phyloP scores from a whole-genome alignment of 2,329 filamentous ascomycete genomes.

The Penicillium polonicum region DNA sequence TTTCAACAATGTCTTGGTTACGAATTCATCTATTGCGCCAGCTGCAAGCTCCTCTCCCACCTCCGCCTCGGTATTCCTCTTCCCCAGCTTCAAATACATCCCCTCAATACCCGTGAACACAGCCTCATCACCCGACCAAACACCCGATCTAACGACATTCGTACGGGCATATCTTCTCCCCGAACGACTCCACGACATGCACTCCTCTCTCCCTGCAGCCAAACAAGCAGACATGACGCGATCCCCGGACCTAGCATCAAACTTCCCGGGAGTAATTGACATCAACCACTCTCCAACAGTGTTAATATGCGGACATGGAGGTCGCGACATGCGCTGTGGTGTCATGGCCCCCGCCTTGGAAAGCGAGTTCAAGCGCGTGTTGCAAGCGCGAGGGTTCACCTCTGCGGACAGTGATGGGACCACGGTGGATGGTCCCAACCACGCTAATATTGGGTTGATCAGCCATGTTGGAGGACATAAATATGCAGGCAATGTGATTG shows the following conservation, averaged over 20 bases:
- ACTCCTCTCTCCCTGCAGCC: slow-evolving; percentile 31
- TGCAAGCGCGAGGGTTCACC: slow-evolving; percentile 33
- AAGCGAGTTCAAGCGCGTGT: slow-evolving; percentile 61
- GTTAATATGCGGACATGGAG: slow-evolving; percentile 83
- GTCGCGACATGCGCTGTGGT: slow-evolving; percentile 79
- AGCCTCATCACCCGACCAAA: slow-evolving; percentile 39
- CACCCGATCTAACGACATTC: slow-evolving; percentile 45
- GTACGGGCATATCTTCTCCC: slow-evolving; percentile 44
- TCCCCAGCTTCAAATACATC: slow-evolving; percentile 81
- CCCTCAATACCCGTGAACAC: slow-evolving; percentile 65
- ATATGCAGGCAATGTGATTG: slow-evolving; percentile 88
- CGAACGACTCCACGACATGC: slow-evolving; percentile 33
- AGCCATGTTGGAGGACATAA: slow-evolving; percentile 94
- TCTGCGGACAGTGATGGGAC: slow-evolving; percentile 19
- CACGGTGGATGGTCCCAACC: slow-evolving; percentile 29
- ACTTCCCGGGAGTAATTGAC: slow-evolving; percentile 62
- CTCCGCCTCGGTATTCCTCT: slow-evolving; percentile 65
- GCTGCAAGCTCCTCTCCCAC: slow-evolving; percentile 30
- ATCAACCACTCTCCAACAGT: slow-evolving; percentile 60
- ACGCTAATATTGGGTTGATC: slow-evolving; percentile 51
- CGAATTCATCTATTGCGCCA: slow-evolving; percentile 72
- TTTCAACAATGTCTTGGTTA: slow-evolving; percentile 75
- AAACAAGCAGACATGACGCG: slow-evolving; percentile 42
- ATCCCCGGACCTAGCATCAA: slow-evolving; percentile 48
- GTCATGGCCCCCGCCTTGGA: slow-evolving; percentile 72